Conservation (phyloP, 108 stramenopile species). For the Pseudonitzschia delicatissima region DNA sequence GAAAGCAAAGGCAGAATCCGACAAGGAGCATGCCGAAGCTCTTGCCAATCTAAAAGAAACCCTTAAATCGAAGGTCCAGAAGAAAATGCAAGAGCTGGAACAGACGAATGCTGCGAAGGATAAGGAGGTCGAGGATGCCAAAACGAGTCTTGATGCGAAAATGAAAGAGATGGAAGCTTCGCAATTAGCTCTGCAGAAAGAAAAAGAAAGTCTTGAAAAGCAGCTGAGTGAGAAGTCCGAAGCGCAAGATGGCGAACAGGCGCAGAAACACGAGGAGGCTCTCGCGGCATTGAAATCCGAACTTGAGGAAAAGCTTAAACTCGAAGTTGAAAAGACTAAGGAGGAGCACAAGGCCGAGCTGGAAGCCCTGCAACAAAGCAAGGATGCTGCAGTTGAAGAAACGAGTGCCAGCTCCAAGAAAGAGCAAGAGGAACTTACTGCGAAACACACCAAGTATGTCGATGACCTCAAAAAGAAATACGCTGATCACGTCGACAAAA, state of each 20-base stretch:
- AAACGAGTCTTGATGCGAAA: conserved; percentile 11
- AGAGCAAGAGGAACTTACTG: conserved; percentile 20
- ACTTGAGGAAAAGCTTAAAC: conserved; percentile 18
- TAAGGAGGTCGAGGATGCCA: not conserved
- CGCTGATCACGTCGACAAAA: conserved; percentile 72
- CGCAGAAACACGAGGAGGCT: conserved; percentile 25
- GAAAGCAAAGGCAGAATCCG: not conserved
- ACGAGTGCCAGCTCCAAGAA: conserved; percentile 25
- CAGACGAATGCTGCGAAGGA: not conserved
- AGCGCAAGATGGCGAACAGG: not conserved
- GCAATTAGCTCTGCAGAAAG: conserved; percentile 20
- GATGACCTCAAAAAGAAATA: conserved; percentile 58
- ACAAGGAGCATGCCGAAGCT: not conserved
- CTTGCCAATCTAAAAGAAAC: not conserved
- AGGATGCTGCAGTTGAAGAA: conserved; percentile 24
- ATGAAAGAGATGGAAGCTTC: conserved; percentile 13
- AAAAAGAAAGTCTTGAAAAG: conserved; percentile 9
- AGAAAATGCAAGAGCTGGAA: conserved; percentile 2
- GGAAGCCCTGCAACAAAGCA: conserved; percentile 15
- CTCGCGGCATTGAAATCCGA: conserved; percentile 13
- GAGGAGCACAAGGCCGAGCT: conserved; percentile 36
- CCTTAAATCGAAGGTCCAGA: not conserved
- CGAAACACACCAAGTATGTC: conserved; percentile 43
- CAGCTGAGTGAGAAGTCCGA: not conserved
- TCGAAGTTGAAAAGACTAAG: conserved; percentile 3